Evolutionary conservation across 2,329 filamentous ascomycete genomes (phyloP).

Genomic region (Diaporthe citriasiana): DNA sequence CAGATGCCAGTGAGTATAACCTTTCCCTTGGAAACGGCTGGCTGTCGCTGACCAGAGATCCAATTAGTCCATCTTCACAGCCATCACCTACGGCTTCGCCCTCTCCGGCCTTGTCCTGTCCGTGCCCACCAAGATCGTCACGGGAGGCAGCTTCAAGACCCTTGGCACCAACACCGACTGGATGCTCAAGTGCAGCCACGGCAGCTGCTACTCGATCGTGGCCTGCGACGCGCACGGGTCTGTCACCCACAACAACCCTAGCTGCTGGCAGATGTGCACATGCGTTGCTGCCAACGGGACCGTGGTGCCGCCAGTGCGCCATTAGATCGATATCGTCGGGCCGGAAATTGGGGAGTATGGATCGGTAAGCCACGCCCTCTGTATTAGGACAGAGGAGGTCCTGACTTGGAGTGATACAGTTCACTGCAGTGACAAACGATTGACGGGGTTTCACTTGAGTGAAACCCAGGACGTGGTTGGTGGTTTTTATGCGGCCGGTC

Average conservation of each 20-base stretch:
- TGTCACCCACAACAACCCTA: conserved; percentile 9
- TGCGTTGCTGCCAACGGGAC: neutral
- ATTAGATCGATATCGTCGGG: neutral
- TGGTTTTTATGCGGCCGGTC: neutral
- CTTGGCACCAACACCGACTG: conserved; percentile 1
- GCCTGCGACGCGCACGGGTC: neutral
- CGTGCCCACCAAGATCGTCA: neutral
- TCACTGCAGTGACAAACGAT: too few relatives aligned
- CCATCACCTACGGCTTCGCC: conserved; percentile 5
- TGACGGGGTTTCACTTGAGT: too few relatives aligned
- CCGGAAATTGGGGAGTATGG: too few relatives aligned
- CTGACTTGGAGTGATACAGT: neutral
- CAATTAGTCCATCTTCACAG: neutral
- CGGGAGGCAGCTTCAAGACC: neutral
- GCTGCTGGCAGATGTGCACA: conserved; percentile 19
- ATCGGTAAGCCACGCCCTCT: neutral
- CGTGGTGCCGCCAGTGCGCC: neutral
- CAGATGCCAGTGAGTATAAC: neutral
- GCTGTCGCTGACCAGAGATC: neutral
- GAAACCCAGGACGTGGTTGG: neutral
- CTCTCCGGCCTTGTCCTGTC: conserved; percentile 5
- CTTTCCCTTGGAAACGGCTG: neutral
- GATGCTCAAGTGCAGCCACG: conserved; percentile 24
- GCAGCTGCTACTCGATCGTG: conserved; percentile 28
- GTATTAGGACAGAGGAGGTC: neutral